phyloP scores from a whole-genome alignment of 768 basidiomycete species.

The Pulveroboletus sp. region DNA sequence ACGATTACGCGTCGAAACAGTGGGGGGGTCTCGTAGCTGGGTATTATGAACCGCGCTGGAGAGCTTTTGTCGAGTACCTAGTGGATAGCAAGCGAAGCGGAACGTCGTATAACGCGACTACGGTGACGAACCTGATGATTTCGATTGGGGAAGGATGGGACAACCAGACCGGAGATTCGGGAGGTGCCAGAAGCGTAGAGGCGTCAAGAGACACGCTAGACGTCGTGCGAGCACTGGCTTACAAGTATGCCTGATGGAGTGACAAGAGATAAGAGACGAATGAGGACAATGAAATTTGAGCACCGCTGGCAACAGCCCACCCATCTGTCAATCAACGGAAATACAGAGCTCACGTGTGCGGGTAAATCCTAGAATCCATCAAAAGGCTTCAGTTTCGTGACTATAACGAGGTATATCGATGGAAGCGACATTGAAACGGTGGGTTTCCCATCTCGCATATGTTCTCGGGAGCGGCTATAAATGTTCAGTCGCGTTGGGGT shows the following conservation, averaged over 20 bases:
- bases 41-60: constrained; percentile 36
- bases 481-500: neutral
- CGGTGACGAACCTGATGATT: constrained; percentile 25
- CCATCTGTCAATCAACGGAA: neutral
- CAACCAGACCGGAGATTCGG: constrained; percentile 16
- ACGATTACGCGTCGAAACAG: constrained; percentile 42
- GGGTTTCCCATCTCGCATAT: neutral
- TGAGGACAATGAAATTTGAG: neutral
- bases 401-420: no score
- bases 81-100: constrained; percentile 24
- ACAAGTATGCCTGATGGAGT: constrained; percentile 5
- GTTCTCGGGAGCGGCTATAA: neutral
- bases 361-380: neutral
- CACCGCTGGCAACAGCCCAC: neutral
- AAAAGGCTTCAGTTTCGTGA: no score
- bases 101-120: constrained; percentile 26
- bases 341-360: neutral
- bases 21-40: constrained; percentile 37
- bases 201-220: constrained; percentile 20
- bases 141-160: constrained; percentile 33
- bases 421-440: neutral
- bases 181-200: constrained; percentile 5
- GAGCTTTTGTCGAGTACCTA: constrained; percentile 33
- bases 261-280: neutral
- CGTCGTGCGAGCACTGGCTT: constrained; percentile 12